phyloP scores from a whole-genome alignment of 768 basidiomycete genomes.

The Leucosporidium creatinivorum region DNA sequence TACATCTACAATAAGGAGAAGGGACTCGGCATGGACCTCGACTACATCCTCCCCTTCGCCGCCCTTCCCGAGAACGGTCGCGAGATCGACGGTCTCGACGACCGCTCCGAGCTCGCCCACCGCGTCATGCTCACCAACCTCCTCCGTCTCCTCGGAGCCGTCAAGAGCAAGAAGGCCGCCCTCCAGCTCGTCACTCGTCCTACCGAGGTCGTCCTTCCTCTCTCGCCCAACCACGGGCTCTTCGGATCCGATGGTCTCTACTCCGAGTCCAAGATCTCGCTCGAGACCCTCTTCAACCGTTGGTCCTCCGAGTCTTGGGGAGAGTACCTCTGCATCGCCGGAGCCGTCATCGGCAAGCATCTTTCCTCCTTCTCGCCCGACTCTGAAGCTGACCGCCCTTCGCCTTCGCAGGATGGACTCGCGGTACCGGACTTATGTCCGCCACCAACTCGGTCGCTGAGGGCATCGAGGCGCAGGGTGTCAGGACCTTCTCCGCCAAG shows the following conservation, averaged over 20 bases:
- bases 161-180: constrained; percentile 96
- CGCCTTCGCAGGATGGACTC: constrained; percentile 66
- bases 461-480: constrained; percentile 83
- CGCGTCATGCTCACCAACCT: constrained; percentile 98
- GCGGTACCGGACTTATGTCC: constrained; percentile 94
- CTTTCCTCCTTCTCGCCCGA: neutral
- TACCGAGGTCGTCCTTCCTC: constrained; percentile 93
- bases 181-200: constrained; percentile 94
- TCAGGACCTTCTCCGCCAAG: constrained; percentile 97
- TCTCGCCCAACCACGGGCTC: constrained; percentile 95
- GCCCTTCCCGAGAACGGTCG: constrained; percentile 98
- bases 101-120: constrained; percentile 94
- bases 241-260: constrained; percentile 98
- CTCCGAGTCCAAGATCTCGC: constrained; percentile 94
- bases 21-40: constrained; percentile 81
- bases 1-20: constrained; percentile 80
- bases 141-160: constrained; percentile 88
- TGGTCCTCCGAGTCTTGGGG: constrained; percentile 99
- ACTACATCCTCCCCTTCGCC: constrained; percentile 97
- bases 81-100: constrained; percentile 94
- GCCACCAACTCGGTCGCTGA: constrained; percentile 91
- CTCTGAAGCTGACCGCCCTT: constrained; percentile 10
- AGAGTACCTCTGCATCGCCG: constrained; percentile 94
- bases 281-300: constrained; percentile 96
- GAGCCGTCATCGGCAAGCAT: constrained; percentile 85